Evolutionary conservation across 1,139 yeast genomes (phyloP).

Genomic region (Starmera stellimalicola): DNA sequence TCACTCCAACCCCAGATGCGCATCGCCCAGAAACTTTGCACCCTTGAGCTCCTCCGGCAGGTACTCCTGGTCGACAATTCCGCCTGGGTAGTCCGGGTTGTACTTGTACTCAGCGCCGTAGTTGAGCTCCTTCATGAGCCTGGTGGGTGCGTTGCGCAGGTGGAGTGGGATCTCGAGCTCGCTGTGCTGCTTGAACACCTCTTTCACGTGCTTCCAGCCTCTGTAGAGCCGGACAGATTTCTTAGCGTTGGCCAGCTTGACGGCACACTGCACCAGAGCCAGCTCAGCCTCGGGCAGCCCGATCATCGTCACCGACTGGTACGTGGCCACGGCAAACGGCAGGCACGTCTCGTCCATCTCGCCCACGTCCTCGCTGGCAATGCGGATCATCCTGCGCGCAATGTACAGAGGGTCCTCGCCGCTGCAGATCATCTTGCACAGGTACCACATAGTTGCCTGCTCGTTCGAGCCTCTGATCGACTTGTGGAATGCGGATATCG

Average conservation of each 20-base stretch:
- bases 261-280: slow-evolving; percentile 85
- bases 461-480: slow-evolving; percentile 81
- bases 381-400: slow-evolving; percentile 86
- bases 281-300: slow-evolving; percentile 96
- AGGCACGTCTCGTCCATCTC: slow-evolving; percentile 72
- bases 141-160: slow-evolving; percentile 89
- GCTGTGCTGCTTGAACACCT: slow-evolving; percentile 47
- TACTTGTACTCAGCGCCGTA: slow-evolving; percentile 81
- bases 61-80: slow-evolving; percentile 63
- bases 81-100: slow-evolving; percentile 70
- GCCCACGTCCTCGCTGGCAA: slow-evolving; percentile 89
- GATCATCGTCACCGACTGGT: slow-evolving; percentile 81
- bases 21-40: slow-evolving; percentile 28
- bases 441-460: slow-evolving; percentile 81
- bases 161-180: slow-evolving; percentile 65
- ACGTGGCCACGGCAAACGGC: slow-evolving; percentile 80
- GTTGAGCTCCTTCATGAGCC: slow-evolving; percentile 79
- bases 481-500: slow-evolving; percentile 91
- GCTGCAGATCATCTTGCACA: slow-evolving; percentile 79
- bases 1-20: slow-evolving; percentile 27
- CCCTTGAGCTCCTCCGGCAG: slow-evolving; percentile 41
- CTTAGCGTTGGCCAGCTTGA: slow-evolving; percentile 73
- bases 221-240: slow-evolving; percentile 81
- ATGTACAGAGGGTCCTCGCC: slow-evolving; percentile 93
- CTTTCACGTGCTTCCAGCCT: slow-evolving; percentile 62